Evolutionary conservation across 495 filamentous ascomycete species (phyloP).

Genomic region (Penicillium paxilli): DNA sequence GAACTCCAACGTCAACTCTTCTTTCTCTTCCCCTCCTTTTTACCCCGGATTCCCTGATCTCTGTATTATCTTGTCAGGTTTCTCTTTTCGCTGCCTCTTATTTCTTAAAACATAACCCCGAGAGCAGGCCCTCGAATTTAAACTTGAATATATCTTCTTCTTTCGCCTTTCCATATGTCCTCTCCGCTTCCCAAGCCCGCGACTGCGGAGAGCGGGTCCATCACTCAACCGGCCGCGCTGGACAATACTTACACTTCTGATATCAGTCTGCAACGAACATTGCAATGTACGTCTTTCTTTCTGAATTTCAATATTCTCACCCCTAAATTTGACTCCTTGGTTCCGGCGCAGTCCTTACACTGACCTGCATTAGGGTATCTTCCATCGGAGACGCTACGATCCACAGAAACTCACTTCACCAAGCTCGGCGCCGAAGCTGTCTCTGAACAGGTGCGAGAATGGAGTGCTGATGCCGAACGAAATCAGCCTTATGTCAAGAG

Average conservation of each 20-base stretch:
- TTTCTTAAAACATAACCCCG: background rate
- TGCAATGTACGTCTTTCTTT: constrained; percentile 22
- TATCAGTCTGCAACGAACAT: constrained; percentile 22
- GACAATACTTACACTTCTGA: constrained; percentile 38
- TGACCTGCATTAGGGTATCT: constrained; percentile 30
- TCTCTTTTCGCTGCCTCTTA: background rate
- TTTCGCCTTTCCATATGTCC: constrained; percentile 27
- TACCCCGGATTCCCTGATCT: background rate
- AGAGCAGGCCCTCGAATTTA: too few species aligned
- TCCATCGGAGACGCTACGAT: constrained; percentile 17
- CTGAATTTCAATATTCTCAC: background rate
- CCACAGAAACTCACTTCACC: constrained; percentile 21
- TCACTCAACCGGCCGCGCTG: constrained; percentile 28
- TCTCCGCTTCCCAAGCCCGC: constrained; percentile 40
- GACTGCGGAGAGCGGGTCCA: constrained; percentile 33
- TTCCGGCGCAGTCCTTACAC: too few species aligned
- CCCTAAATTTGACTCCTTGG: too few species aligned
- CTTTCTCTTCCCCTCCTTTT: constrained; percentile 9
- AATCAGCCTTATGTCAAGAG: constrained; percentile 40
- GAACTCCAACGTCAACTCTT: background rate
- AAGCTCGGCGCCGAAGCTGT: constrained; percentile 35
- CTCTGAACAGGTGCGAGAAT: constrained; percentile 31
- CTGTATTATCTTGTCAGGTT: background rate
- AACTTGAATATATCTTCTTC: background rate
- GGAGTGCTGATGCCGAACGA: constrained; percentile 37